Percentiles rank a stretch among this genome's conserved stretches.
phyloP scores from a whole-genome alignment of 2,329 filamentous ascomycete genomes.

The Fusarium sp. region DNA sequence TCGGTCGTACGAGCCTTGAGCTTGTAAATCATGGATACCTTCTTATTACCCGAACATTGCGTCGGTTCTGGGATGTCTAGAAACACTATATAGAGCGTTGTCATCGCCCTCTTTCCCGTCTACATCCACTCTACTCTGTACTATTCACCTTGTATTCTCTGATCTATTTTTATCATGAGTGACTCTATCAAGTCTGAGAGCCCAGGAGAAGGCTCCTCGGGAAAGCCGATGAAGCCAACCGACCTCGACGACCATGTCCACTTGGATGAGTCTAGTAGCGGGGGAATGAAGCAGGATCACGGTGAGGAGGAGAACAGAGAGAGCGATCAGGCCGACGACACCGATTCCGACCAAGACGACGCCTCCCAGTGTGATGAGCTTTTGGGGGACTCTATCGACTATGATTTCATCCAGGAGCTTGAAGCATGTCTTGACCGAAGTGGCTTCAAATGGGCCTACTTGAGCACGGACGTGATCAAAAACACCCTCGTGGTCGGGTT shows the following conservation, averaged over 20 bases:
- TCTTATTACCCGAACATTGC: neutral
- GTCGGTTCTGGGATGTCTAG: neutral
- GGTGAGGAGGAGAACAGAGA: neutral
- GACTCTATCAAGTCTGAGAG: neutral
- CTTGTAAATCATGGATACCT: neutral
- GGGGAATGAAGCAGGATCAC: neutral
- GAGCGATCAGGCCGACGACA: neutral
- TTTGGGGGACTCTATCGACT: neutral
- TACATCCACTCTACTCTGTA: neutral
- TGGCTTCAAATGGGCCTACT: neutral
- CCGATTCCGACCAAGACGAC: neutral
- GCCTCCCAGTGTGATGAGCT: neutral
- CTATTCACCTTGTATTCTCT: neutral
- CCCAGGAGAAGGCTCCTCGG: neutral
- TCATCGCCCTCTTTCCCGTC: neutral
- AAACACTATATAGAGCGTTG: neutral
- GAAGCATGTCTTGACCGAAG: neutral
- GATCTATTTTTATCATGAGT: neutral
- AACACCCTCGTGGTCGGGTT: neutral
- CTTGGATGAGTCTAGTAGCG: neutral
- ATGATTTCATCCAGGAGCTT: neutral
- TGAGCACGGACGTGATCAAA: neutral
- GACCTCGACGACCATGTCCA: neutral
- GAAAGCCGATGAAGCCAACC: neutral
- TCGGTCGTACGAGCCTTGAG: fast-evolving